Conservation (phyloP, 306 rosid species). For the Castanea crenata region DNA sequence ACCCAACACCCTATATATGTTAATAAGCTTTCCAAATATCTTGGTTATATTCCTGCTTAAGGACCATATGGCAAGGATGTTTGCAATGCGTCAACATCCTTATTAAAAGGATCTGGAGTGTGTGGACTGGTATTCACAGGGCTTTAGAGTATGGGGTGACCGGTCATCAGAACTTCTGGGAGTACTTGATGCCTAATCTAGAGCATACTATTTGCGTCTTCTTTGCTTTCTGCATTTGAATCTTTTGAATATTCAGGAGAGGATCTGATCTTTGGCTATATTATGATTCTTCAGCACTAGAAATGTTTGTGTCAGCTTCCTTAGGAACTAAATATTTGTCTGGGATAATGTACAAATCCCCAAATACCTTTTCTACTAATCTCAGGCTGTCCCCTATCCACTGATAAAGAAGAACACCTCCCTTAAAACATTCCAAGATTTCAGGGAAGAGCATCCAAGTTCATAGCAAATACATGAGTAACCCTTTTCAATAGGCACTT, state of each 20-base stretch:
- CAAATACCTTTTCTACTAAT: conserved; percentile 61
- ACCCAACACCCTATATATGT: conserved; percentile 89
- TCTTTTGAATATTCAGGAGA: conserved; percentile 29
- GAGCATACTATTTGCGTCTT: conserved; percentile 29
- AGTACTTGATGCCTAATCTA: conserved; percentile 19
- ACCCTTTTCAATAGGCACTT: conserved; percentile 53
- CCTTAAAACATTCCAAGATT: conserved; percentile 59
- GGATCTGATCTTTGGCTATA: conserved; percentile 44
- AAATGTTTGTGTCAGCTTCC: conserved; percentile 20
- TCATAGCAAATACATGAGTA: conserved; percentile 37
- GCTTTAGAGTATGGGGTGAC: conserved; percentile 4
- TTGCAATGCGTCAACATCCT: conserved; percentile 44
- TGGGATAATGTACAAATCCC: conserved; percentile 47
- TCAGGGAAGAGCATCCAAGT: conserved; percentile 44
- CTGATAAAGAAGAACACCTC: conserved; percentile 58
- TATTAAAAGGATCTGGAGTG: conserved; percentile 33
- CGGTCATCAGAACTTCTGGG: conserved; percentile 23
- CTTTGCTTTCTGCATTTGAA: conserved; percentile 20
- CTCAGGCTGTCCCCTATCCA: conserved; percentile 90
- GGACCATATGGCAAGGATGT: conserved; percentile 60
- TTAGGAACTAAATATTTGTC: conserved; percentile 26
- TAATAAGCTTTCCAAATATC: conserved; percentile 81
- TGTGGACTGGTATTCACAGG: conserved; percentile 24
- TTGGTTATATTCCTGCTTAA: conserved; percentile 67
- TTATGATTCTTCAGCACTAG: conserved; percentile 31